Evolutionary conservation across 805 yeast genomes (phyloP).

Genomic region (Barnettozyma wickerhamii): DNA sequence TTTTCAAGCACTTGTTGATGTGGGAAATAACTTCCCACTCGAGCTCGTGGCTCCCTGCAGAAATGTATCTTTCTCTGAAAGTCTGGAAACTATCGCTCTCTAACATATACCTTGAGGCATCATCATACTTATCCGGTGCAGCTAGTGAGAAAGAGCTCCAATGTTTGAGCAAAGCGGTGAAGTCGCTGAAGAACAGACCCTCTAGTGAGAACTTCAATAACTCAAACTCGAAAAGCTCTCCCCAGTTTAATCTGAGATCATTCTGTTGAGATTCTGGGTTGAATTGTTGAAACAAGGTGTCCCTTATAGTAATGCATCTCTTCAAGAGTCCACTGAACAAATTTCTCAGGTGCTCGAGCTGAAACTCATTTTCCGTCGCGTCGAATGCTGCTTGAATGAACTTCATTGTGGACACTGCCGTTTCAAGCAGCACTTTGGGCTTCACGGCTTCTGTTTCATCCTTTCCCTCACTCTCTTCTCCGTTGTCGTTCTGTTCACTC

Average conservation of each 20-base stretch:
- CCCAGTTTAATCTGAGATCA: no score
- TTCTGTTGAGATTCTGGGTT: no score
- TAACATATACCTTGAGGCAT: slow-evolving; percentile 11
- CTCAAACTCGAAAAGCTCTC: slow-evolving; percentile 15
- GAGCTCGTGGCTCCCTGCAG: slow-evolving; percentile 3
- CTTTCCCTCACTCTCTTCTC: slow-evolving; percentile 14
- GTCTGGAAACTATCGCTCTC: slow-evolving; percentile 17
- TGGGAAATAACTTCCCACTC: slow-evolving; percentile 15
- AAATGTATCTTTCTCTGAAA: slow-evolving; percentile 5
- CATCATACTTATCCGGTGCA: not conserved
- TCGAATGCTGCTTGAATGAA: slow-evolving; percentile 13
- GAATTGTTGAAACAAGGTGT: not conserved
- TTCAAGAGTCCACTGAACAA: not conserved
- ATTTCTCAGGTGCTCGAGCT: slow-evolving; percentile 7
- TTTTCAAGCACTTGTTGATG: slow-evolving; percentile 14
- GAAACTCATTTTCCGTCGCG: slow-evolving; percentile 7
- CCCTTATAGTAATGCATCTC: not conserved
- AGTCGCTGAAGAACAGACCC: slow-evolving; percentile 9
- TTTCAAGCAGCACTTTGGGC: slow-evolving; percentile 20
- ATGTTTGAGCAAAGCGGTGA: not conserved
- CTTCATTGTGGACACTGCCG: slow-evolving; percentile 11
- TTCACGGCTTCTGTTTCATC: slow-evolving; percentile 13
- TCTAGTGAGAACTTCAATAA: slow-evolving; percentile 12
- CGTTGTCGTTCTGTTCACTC: slow-evolving; percentile 12
- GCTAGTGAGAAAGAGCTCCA: slow-evolving; percentile 14